phyloP scores from a whole-genome alignment of 441 rosid genomes.

The Croton setiger region DNA sequence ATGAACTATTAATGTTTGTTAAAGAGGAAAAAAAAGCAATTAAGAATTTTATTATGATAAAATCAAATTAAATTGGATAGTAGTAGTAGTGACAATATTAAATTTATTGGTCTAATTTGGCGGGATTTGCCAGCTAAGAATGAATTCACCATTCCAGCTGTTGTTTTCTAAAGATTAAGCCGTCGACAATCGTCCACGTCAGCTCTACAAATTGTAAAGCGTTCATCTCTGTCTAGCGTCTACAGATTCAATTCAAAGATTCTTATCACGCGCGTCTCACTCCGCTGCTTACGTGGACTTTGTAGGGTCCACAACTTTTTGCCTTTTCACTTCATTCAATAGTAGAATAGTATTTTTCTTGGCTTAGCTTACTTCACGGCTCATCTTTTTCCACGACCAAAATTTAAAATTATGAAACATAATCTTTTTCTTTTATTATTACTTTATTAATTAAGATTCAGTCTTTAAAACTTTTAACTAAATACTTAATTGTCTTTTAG shows the following conservation, averaged over 20 bases:
- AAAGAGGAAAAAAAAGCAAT: too few relatives aligned
- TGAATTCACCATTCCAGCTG: background rate
- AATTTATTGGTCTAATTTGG: too few relatives aligned
- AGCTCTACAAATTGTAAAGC: background rate
- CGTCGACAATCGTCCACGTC: background rate
- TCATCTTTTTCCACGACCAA: background rate
- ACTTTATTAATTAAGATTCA: too few relatives aligned
- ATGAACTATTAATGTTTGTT: too few relatives aligned
- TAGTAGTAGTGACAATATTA: too few relatives aligned
- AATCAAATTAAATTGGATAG: too few relatives aligned
- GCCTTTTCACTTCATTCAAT: background rate
- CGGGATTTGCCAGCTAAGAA: too few relatives aligned
- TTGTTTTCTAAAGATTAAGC: background rate
- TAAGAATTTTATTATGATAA: too few relatives aligned
- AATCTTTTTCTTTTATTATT: background rate
- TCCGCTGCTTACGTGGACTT: background rate
- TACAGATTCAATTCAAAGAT: background rate
- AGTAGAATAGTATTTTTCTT: background rate
- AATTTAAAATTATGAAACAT: background rate
- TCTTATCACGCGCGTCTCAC: background rate
- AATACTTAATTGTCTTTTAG: too few relatives aligned
- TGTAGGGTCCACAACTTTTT: background rate
- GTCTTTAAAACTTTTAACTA: too few relatives aligned
- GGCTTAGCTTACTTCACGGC: constrained; percentile 5
- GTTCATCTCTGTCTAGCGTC: too few relatives aligned